Base-by-base conservation (phyloP, 495 filamentous ascomycete genomes). In the Neurospora intermedia region DNA sequence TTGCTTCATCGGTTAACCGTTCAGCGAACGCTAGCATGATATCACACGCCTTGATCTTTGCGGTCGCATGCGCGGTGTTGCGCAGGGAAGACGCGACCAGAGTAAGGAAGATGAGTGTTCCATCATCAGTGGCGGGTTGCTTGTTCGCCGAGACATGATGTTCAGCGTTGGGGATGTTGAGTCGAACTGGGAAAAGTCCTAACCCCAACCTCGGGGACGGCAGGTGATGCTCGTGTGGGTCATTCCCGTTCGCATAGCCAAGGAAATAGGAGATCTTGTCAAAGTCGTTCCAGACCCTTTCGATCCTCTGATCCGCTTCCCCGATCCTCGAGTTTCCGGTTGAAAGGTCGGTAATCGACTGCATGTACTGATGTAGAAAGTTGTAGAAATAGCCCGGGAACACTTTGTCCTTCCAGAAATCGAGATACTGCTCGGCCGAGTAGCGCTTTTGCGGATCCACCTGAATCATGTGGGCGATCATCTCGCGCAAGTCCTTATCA, bases 361-460 rank as follows among this genome's bases (percentile, higher is more conserved):
- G 93, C 93, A 99, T 97, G 80, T 98, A 97, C 75, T 97, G 93
- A 78, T 99, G 96, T 42, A 99, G 87, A 79, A 98, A 97, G 81
- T 88, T 96, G 86, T 97, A 97, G 74, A 98, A 99, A 79, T 97
- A 98, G 54, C 93, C 89, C 2, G 96, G 96, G 74, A 99, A 99
- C 3, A 94, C 92, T 80, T 96, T 98, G 45, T 87, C 85, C 74
- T 93, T 90, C 90, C 92, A 98, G 78, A 96, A 93, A 40, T 95
- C 93, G 16, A 99, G 82, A 77, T 97, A 98, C 78, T 98, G 92
- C 69, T 98, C 94, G 10, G 95, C 96, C 20, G 94, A 94, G 78
- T 96, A 94, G 75, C 96, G 88, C 72, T 92, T 92, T 78, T 97
- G 90, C 4, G 96, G 94, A 71, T 98, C 92, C 35, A 96, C 83